Evolutionary conservation across 176 grass and related monocot species (phyloP).

Genomic region (Oryza coarctata): DNA sequence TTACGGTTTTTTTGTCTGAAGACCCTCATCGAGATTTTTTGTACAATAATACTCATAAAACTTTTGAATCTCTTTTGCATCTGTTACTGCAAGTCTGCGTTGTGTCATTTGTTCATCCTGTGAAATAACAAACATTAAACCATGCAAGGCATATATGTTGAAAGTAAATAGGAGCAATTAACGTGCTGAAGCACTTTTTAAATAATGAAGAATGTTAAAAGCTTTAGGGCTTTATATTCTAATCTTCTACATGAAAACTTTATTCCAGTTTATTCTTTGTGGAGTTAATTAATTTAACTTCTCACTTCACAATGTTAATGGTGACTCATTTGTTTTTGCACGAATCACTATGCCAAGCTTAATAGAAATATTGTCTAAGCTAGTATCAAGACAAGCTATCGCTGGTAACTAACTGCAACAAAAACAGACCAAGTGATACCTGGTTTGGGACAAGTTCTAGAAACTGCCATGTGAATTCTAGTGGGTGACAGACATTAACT

Average conservation of each 20-base stretch:
- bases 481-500: background rate
- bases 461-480: background rate
- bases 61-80: slow-evolving; percentile 70
- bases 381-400: background rate
- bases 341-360: background rate
- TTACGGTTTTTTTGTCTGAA: slow-evolving; percentile 57
- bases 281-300: background rate
- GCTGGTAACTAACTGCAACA: background rate
- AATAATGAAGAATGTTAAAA: background rate
- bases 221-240: background rate
- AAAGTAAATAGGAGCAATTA: background rate
- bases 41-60: slow-evolving; percentile 66
- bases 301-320: background rate
- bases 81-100: slow-evolving; percentile 34
- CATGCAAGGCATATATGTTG: background rate
- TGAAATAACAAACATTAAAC: slow-evolving; percentile 1
- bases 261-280: background rate
- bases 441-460: background rate
- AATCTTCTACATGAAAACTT: background rate
- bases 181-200: background rate
- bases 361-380: background rate
- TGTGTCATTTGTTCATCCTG: slow-evolving; percentile 71
- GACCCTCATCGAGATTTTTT: slow-evolving; percentile 47
- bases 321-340: background rate
- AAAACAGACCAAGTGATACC: background rate